Base-by-base conservation (phyloP, 441 rosid genomes). In the Biscutella laevigata region DNA sequence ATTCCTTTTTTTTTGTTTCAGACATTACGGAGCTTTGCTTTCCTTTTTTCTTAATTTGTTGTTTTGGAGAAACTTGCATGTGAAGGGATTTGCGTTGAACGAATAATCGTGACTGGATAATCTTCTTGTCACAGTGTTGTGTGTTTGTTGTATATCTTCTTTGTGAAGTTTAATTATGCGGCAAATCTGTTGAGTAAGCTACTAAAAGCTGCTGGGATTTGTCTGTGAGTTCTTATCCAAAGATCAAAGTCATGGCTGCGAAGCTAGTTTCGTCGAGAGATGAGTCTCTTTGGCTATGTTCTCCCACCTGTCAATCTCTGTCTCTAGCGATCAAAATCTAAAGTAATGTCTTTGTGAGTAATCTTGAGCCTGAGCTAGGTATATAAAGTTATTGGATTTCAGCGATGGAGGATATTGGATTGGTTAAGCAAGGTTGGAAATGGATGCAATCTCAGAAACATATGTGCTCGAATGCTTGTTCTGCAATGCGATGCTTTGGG, bases 391-490 rank as follows among this genome's bases (percentile, higher is more conserved):
- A 34, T 34, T 47, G 24, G 40, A 29, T 57, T 37, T 51, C 16
- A 34, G 70, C n/a, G 22, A 92, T 92, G 99, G 97, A 81, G 70
- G 99, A 94, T 59, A 84, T 94, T 59, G 90, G 94, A 44, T 70
- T 94, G 62, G 82, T 84, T 35, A 77, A 77, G 66, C 99, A 84
- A 69, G 94, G 82, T 0, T 84, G 88, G 96, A 73, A 81, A 69
- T 94, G 99, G 97, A 60, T 89, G 62, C 81, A 76, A 35, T 74
- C 86, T 3, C 97, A 84, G 83, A 86, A 89, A 52, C 74, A 70
- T 42, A 53, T 70, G n/a, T 83, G 49, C 22, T 81, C 74, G 3
- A 55, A 50, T 27, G 84, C 64, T n/a, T 73, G 67, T 58, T 72
- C 68, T 14, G 77, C 73, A 4, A 49, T 69, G 12, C 67, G 68